phyloP scores from a whole-genome alignment of 768 basidiomycete genomes.

The Exidia glandulosa region DNA sequence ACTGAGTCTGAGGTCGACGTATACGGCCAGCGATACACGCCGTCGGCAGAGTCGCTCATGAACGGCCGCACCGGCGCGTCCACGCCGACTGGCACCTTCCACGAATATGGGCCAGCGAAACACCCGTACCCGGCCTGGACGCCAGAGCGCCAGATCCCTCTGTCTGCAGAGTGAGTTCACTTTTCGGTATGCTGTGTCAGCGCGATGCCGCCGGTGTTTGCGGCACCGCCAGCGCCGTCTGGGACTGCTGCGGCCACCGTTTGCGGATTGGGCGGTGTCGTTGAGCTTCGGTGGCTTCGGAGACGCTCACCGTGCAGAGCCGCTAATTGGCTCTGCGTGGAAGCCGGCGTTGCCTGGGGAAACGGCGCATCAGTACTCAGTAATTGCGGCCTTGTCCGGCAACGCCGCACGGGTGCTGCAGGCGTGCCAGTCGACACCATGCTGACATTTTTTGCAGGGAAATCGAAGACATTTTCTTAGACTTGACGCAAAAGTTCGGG shows the following conservation, averaged over 20 bases:
- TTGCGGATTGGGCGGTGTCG: too few species aligned
- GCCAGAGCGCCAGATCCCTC: slow-evolving; percentile 82
- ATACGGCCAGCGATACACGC: slow-evolving; percentile 58
- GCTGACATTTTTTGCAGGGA: slow-evolving; percentile 41
- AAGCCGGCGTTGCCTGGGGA: too few species aligned
- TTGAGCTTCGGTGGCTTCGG: too few species aligned
- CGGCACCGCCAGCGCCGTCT: too few species aligned
- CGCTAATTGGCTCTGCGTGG: too few species aligned
- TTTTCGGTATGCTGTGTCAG: not conserved
- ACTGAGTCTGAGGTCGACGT: slow-evolving; percentile 75
- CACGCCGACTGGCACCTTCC: slow-evolving; percentile 57
- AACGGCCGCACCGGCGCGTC: slow-evolving; percentile 17
- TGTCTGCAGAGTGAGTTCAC: slow-evolving; percentile 66
- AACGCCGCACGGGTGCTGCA: too few species aligned
- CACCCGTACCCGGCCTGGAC: slow-evolving; percentile 96
- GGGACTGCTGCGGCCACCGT: too few species aligned
- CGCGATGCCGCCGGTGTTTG: not conserved
- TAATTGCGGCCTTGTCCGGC: too few species aligned
- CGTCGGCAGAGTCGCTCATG: slow-evolving; percentile 61
- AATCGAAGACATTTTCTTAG: slow-evolving; percentile 96
- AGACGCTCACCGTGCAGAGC: too few species aligned
- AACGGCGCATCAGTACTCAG: too few species aligned
- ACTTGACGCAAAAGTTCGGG: slow-evolving; percentile 96
- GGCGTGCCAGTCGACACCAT: too few species aligned
- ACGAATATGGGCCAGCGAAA: slow-evolving; percentile 49